Evolutionary conservation across 176 grass and related monocot genomes (phyloP).

Genomic region (Cenchrus fungigraminus): DNA sequence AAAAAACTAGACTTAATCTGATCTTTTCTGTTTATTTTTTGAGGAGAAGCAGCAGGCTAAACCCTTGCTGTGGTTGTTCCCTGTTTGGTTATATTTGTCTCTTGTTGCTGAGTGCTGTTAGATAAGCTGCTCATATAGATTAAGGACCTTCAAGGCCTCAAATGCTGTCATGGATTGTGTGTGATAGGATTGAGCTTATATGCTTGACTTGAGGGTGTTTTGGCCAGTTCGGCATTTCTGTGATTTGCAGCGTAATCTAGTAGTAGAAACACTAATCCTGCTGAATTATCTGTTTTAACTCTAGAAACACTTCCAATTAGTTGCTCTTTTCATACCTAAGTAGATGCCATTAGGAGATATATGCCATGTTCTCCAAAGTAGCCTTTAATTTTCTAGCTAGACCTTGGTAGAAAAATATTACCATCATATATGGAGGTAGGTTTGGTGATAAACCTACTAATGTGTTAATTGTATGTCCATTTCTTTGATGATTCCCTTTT

Average conservation of each 20-base stretch:
- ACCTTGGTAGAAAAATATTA: not conserved
- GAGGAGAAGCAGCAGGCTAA: not conserved
- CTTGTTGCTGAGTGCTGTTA: not conserved
- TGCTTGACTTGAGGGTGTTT: conserved; percentile 10
- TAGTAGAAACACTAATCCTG: not conserved
- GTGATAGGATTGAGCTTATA: conserved; percentile 9
- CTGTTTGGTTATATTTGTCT: conserved; percentile 8
- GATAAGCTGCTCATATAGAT: not conserved
- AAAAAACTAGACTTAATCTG: not conserved
- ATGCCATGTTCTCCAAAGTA: not conserved
- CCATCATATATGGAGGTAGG: conserved; percentile 7
- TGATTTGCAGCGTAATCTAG: not conserved
- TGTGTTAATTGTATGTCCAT: not conserved
- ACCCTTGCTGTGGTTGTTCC: not conserved
- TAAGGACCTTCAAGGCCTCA: not conserved
- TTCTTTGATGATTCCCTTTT: not conserved
- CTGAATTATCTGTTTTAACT: not conserved
- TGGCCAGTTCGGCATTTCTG: not conserved
- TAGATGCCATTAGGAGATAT: not conserved
- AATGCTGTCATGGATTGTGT: not conserved
- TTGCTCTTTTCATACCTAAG: not conserved
- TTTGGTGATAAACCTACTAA: not conserved
- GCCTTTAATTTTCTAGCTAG: not conserved
- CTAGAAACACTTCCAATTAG: not conserved
- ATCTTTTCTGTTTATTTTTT: not conserved